Evolutionary conservation across 305 asterid genomes (phyloP).

Genomic region (Withania somnifera): DNA sequence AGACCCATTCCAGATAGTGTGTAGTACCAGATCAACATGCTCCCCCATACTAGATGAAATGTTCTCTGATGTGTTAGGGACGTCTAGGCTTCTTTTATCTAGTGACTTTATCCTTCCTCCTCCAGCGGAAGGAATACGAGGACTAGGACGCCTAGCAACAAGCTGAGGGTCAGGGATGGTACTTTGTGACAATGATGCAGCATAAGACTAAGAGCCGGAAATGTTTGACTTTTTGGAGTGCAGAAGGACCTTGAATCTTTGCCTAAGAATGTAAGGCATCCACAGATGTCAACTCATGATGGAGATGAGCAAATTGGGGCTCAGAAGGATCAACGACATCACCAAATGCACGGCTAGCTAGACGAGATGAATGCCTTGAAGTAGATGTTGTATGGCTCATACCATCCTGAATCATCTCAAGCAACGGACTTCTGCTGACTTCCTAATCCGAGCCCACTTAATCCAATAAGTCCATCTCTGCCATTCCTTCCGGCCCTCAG

Average conservation of each 20-base stretch:
- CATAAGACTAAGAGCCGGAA: slow-evolving; percentile 32
- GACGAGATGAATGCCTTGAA: slow-evolving; percentile 30
- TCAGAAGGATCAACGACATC: slow-evolving; percentile 27
- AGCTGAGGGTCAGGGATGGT: slow-evolving; percentile 38
- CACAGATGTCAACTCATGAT: slow-evolving; percentile 22
- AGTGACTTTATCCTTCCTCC: slow-evolving; percentile 26
- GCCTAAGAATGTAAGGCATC: slow-evolving; percentile 20
- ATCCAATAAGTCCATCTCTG: slow-evolving; percentile 36
- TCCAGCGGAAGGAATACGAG: slow-evolving; percentile 28
- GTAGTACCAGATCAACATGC: slow-evolving; percentile 31
- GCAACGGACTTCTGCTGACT: slow-evolving; percentile 36
- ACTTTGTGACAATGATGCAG: slow-evolving; percentile 35
- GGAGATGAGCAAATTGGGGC: slow-evolving; percentile 20
- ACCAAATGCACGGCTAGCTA: slow-evolving; percentile 24
- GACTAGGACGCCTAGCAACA: slow-evolving; percentile 33
- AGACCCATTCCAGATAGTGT: slow-evolving; percentile 51
- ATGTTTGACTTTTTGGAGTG: slow-evolving; percentile 20
- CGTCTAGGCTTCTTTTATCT: slow-evolving; percentile 20
- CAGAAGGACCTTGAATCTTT: slow-evolving; percentile 18
- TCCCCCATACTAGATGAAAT: slow-evolving; percentile 15
- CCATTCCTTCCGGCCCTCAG: slow-evolving; percentile 25
- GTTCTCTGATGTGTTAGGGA: slow-evolving; percentile 17
- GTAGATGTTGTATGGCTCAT: slow-evolving; percentile 13
- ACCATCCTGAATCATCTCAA: slow-evolving; percentile 44
- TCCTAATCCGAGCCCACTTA: slow-evolving; percentile 28